These are phyloP conservation scores for Lolium perenne DNA, from an alignment of 176 grass and related monocot genomes.

Conservation along the genomic window DNA sequence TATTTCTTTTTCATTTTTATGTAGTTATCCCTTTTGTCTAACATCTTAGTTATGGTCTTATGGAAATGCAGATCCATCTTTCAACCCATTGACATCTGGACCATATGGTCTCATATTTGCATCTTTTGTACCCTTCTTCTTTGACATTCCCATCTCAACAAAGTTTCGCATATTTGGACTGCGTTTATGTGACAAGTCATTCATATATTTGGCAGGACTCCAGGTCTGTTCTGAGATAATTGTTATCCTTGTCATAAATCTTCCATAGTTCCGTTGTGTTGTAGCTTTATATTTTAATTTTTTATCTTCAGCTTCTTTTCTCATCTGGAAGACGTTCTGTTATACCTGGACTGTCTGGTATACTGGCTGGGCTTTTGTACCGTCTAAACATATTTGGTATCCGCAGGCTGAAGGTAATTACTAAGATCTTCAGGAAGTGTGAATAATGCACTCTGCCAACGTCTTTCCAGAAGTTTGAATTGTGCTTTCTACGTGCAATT, in stretches of 20 bases:
- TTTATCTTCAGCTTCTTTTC: constrained; percentile 75
- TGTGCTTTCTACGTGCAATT: neutral
- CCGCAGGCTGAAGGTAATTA: constrained; percentile 79
- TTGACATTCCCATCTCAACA: constrained; percentile 89
- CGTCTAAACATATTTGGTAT: constrained; percentile 85
- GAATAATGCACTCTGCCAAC: neutral
- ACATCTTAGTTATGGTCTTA: constrained; percentile 34
- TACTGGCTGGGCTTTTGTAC: constrained; percentile 79
- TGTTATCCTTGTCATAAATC: neutral
- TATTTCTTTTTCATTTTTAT: constrained; percentile 2
- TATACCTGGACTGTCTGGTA: constrained; percentile 85
- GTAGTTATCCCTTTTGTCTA: constrained; percentile 17
- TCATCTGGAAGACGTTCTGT: constrained; percentile 80
- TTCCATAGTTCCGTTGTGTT: neutral
- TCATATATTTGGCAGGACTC: constrained; percentile 92
- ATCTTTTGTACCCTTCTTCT: constrained; percentile 90
- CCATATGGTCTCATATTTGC: constrained; percentile 97
- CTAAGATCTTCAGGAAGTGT: constrained; percentile 31
- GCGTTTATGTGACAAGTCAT: constrained; percentile 79
- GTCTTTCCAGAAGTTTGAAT: constrained; percentile 32
- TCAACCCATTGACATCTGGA: constrained; percentile 68
- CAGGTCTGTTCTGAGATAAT: constrained; percentile 64
- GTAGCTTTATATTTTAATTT: constrained; percentile 44
- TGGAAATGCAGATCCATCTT: constrained; percentile 63
- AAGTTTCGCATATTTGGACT: constrained; percentile 77